A percentile compares a stretch with the other conserved stretches of the same genome.
Conservation (phyloP, 257 asterid genomes). For the Penstemon davidsonii region DNA sequence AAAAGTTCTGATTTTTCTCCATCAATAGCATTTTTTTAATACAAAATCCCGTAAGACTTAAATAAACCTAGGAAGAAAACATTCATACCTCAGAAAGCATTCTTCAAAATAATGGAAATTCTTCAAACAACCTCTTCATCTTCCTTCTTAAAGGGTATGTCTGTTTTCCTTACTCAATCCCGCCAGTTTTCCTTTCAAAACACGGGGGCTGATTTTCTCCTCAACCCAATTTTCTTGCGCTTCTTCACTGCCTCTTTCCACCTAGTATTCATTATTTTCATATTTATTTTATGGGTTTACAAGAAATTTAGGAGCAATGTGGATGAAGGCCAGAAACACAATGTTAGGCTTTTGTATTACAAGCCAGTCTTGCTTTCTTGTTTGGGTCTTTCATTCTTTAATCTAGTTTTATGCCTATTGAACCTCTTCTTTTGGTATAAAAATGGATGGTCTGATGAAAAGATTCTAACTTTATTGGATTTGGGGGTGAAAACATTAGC, state of each 20-base stretch:
- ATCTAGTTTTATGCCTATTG: constrained; percentile 49
- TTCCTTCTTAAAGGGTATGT: not conserved
- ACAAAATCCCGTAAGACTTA: too few relatives aligned
- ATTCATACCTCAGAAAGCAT: too few relatives aligned
- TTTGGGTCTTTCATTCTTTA: constrained; percentile 45
- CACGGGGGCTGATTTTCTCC: constrained; percentile 28
- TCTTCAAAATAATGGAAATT: too few relatives aligned
- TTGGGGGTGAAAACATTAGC: constrained; percentile 50
- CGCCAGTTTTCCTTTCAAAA: constrained; percentile 11
- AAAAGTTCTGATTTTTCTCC: too few relatives aligned
- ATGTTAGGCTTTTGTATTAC: constrained; percentile 29
- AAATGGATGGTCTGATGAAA: constrained; percentile 74
- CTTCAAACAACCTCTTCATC: too few relatives aligned
- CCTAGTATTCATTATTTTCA: constrained; percentile 32
- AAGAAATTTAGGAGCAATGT: constrained; percentile 19
- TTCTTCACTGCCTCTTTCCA: constrained; percentile 42
- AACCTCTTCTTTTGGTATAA: constrained; percentile 61
- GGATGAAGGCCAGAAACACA: constrained; percentile 12
- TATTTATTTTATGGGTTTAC: constrained; percentile 35
- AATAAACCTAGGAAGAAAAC: too few relatives aligned
- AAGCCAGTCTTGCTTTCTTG: constrained; percentile 44
- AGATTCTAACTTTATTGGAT: constrained; percentile 55
- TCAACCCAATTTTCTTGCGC: constrained; percentile 41
- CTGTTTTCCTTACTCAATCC: not conserved
- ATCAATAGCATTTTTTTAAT: too few relatives aligned